Conservation (phyloP, 192 early-diverging fungal genomes). For the Backusella australiensis region DNA sequence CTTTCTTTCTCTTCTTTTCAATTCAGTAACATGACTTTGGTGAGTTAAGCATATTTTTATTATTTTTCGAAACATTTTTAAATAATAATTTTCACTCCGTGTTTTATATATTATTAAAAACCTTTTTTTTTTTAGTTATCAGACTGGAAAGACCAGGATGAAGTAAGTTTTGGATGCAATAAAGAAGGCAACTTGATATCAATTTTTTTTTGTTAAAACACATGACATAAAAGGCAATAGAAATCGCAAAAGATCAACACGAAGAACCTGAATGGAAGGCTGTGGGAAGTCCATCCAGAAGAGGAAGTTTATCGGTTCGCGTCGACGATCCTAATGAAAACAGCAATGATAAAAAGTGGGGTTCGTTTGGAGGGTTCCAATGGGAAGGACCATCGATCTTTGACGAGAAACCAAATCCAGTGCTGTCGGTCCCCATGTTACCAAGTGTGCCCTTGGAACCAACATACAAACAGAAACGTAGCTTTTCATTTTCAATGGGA, state of each 20-base stretch:
- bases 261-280: constrained; percentile 12
- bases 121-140: background rate
- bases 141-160: constrained; percentile 8
- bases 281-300: constrained; percentile 4
- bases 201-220: background rate
- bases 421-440: constrained; percentile 41
- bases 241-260: background rate
- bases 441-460: constrained; percentile 43
- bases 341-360: background rate
- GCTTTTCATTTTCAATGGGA: constrained; percentile 56
- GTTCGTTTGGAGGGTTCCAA: constrained; percentile 9
- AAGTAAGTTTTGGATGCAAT: background rate
- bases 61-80: no score
- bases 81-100: no score
- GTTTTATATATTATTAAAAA: background rate
- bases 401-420: constrained; percentile 19
- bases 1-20: background rate
- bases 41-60: background rate
- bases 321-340: background rate
- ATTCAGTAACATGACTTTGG: constrained; percentile 2
- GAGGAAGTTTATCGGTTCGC: background rate
- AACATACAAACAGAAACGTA: constrained; percentile 51
- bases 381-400: constrained; percentile 8
- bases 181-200: background rate
- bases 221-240: background rate